Conservation (phyloP, 2,329 filamentous ascomycete species). For the Fonsecaea pedrosoi region DNA sequence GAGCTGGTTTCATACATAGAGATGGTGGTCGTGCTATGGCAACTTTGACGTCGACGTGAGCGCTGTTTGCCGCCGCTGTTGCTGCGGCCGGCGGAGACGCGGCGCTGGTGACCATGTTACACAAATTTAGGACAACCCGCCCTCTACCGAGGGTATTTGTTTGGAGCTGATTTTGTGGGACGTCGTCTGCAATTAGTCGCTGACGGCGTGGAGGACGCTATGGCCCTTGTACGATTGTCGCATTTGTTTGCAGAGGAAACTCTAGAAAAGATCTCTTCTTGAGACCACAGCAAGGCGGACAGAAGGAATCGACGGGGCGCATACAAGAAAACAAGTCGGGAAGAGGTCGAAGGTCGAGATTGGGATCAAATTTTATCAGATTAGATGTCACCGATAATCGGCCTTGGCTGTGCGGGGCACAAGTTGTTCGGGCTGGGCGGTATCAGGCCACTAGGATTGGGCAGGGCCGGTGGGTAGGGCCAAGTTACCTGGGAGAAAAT, state of each 20-base stretch:
- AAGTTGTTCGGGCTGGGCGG: background rate
- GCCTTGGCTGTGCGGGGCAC: conserved; percentile 28
- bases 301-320: background rate
- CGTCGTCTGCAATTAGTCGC: background rate
- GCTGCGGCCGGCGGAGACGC: conserved; percentile 19
- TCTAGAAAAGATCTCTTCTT: background rate
- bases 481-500: background rate
- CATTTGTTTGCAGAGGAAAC: background rate
- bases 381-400: conserved; percentile 41
- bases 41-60: conserved; percentile 28
- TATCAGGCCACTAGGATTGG: background rate
- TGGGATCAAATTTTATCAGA: conserved; percentile 40
- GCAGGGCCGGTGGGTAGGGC: background rate
- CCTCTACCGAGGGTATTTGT: conserved; percentile 41
- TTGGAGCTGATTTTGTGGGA: conserved; percentile 10
- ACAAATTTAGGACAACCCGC: conserved; percentile 11
- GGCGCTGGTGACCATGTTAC: conserved; percentile 30
- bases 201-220: background rate
- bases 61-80: conserved; percentile 18
- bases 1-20: conserved; percentile 38
- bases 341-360: conserved; percentile 25
- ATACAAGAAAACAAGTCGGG: conserved; percentile 11
- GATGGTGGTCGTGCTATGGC: conserved; percentile 35
- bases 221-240: background rate
- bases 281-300: background rate